Percentiles rank a stretch among this genome's conserved stretches.
Evolutionary conservation across 305 asterid genomes (phyloP).

Genomic region (Euphrasia arctica): DNA sequence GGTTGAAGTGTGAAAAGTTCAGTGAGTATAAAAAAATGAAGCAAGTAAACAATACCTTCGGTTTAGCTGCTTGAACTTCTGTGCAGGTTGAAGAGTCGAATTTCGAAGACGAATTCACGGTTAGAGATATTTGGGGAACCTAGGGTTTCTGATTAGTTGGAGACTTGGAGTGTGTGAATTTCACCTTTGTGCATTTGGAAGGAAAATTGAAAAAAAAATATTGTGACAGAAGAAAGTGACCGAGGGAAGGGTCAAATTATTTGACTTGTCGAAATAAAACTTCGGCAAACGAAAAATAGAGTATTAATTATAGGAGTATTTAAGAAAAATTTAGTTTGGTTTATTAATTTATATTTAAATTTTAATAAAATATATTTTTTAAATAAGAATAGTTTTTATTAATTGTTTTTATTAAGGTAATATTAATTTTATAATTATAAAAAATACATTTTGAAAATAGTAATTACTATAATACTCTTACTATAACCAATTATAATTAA

Average conservation of each 20-base stretch:
- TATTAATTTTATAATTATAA: too few species aligned
- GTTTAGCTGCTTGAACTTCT: slow-evolving; percentile 1
- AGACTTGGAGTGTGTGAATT: slow-evolving; percentile 4
- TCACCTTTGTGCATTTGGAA: slow-evolving; percentile 2
- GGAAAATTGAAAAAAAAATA: neutral
- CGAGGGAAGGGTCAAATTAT: neutral
- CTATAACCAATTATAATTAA: too few species aligned
- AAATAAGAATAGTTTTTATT: too few species aligned
- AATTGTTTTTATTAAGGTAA: too few species aligned
- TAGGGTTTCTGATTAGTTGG: slow-evolving; percentile 26
- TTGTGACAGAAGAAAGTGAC: neutral
- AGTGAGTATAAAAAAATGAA: slow-evolving; percentile 17
- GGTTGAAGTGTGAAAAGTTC: slow-evolving; percentile 2
- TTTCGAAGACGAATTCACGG: neutral
- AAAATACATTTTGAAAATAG: too few species aligned
- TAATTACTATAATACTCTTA: too few species aligned
- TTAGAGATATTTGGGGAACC: slow-evolving; percentile 3
- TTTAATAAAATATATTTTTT: too few species aligned
- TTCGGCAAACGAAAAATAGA: too few species aligned
- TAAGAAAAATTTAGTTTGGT: too few species aligned
- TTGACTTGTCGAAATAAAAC: neutral
- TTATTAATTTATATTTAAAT: too few species aligned
- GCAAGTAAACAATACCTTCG: slow-evolving; percentile 24
- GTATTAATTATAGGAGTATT: too few species aligned
- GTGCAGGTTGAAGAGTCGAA: neutral